A percentile compares a stretch with the other conserved stretches of the same genome.
Conservation (phyloP, 805 yeast species). For the Kazachstania africana region DNA sequence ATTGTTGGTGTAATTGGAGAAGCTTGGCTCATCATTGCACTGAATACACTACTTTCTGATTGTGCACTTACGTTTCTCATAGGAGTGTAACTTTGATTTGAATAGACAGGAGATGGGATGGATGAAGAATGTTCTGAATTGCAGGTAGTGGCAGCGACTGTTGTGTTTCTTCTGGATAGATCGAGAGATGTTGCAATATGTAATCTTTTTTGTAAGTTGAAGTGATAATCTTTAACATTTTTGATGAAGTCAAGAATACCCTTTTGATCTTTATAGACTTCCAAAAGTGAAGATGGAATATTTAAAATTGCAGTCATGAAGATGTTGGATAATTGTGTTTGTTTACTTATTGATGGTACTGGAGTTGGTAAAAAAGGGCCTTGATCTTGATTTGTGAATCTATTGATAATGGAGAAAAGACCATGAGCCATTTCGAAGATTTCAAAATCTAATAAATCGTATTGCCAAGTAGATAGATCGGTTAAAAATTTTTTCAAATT, state of each 20-base stretch:
- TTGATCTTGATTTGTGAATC: conserved; percentile 22
- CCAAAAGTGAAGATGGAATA: conserved; percentile 16
- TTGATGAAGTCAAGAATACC: conserved; percentile 17
- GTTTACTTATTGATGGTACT: conserved; percentile 11
- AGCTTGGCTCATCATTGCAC: conserved; percentile 14
- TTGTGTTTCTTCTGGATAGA: conserved; percentile 10
- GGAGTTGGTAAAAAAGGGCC: conserved; percentile 22
- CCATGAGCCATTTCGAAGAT: conserved; percentile 23
- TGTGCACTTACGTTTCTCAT: conserved; percentile 23
- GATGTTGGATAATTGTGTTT: conserved; percentile 14
- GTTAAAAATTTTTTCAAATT: conserved; percentile 38
- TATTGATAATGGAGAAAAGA: conserved; percentile 20
- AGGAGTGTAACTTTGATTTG: conserved; percentile 21
- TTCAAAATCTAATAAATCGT: conserved; percentile 28
- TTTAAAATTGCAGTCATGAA: conserved; percentile 16
- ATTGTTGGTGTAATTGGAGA: conserved; percentile 26
- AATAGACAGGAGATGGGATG: conserved; percentile 22
- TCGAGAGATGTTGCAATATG: conserved; percentile 19
- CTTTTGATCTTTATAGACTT: conserved; percentile 14
- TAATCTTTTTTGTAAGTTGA: conserved; percentile 16
- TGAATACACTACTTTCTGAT: conserved; percentile 24
- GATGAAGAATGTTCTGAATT: conserved; percentile 3
- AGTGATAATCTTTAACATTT: conserved; percentile 12
- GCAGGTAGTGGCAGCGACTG: conserved; percentile 3
- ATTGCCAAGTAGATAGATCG: conserved; percentile 38